phyloP scores from a whole-genome alignment of 257 asterid genomes.

The Nicotiana benthamiana region DNA sequence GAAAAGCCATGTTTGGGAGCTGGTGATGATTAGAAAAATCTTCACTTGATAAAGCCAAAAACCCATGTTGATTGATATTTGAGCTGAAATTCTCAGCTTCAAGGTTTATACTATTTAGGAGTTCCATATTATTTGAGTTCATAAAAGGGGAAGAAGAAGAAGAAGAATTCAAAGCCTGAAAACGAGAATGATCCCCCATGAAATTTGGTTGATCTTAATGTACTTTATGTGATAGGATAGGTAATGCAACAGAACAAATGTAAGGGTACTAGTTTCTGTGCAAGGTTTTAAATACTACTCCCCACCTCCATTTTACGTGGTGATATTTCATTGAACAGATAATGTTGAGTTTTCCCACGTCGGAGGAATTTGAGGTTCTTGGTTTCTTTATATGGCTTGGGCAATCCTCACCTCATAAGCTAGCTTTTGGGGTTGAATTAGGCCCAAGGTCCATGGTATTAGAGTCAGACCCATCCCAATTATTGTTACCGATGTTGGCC shows the following conservation, averaged over 20 bases:
- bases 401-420: no score
- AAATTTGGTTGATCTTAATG: not conserved
- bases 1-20: slow-evolving; percentile 22
- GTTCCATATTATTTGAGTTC: slow-evolving; percentile 25
- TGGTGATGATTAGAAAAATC: slow-evolving; percentile 31
- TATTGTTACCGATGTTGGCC: no score
- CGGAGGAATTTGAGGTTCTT: no score
- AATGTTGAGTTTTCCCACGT: no score
- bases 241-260: slow-evolving; percentile 1
- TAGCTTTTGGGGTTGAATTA: no score
- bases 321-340: no score
- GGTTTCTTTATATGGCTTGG: no score
- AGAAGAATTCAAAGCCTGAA: slow-evolving; percentile 5
- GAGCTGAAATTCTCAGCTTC: slow-evolving; percentile 24
- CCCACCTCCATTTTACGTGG: not conserved
- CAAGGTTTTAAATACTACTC: not conserved
- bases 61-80: slow-evolving; percentile 19
- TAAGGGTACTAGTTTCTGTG: not conserved
- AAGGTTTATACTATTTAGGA: slow-evolving; percentile 2
- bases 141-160: slow-evolving; percentile 11
- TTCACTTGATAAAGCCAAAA: slow-evolving; percentile 23
- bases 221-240: slow-evolving; percentile 9
- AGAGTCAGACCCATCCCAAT: no score
- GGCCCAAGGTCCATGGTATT: no score
- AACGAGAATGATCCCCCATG: not conserved